Evolutionary conservation across 768 basidiomycete species (phyloP).

Genomic region (Mrakia gelida): DNA sequence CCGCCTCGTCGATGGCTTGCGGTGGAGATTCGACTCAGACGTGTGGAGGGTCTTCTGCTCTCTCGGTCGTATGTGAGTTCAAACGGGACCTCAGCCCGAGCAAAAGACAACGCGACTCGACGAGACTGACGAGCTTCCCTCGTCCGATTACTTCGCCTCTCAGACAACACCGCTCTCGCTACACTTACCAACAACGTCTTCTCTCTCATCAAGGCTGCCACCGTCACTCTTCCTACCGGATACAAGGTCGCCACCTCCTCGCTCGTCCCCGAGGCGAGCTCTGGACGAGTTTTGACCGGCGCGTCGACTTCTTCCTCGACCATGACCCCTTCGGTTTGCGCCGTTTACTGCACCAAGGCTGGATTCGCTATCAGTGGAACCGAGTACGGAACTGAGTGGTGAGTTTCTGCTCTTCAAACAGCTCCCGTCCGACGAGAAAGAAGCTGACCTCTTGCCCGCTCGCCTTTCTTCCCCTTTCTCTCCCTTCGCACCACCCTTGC

Average conservation of each 20-base stretch:
- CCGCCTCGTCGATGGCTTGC: conserved; percentile 39
- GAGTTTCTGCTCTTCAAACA: neutral
- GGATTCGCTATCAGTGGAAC: conserved; percentile 36
- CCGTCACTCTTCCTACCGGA: conserved; percentile 9
- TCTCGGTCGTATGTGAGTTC: neutral
- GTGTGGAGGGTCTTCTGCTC: neutral
- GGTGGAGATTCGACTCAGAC: conserved; percentile 32
- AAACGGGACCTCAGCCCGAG: neutral
- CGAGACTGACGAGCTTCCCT: neutral
- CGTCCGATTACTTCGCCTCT: neutral
- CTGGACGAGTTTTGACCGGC: conserved; percentile 35
- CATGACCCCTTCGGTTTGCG: conserved; percentile 38
- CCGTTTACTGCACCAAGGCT: conserved; percentile 34
- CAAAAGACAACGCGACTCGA: neutral
- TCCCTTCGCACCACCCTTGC: neutral
- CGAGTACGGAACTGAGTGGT: conserved; percentile 36
- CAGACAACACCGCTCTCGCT: conserved; percentile 1
- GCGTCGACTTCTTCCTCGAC: conserved; percentile 31
- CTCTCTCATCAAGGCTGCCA: neutral
- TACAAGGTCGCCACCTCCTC: conserved; percentile 7
- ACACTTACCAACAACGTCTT: neutral
- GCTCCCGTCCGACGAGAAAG: too few relatives aligned
- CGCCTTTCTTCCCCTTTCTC: neutral
- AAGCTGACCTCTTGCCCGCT: too few relatives aligned
- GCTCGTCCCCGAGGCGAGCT: conserved; percentile 16